Evolutionary conservation across 2,329 filamentous ascomycete species (phyloP), one percentile per base, ranked within the genome.

Genomic region (Bipolaris sorokiniana): DNA sequence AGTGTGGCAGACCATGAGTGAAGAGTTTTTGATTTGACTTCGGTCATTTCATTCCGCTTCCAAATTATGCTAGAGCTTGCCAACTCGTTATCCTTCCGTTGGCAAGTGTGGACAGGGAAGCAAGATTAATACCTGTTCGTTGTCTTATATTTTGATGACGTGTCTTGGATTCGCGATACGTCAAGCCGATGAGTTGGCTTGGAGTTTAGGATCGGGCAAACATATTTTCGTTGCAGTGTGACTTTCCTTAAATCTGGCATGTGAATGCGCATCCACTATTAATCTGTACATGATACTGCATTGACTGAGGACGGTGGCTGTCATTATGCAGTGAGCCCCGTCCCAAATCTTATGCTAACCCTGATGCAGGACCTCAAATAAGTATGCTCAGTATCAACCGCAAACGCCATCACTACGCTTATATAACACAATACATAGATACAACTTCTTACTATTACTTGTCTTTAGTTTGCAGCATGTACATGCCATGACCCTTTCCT

Each of bases 51-150:
- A 46, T 59, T 68, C 61, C 59, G 75, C 76, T 76, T 75, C 73
- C 66, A 74, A 47, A 71, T 71, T 72, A 72, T 71, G 76, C 76
- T 78, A 78, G 76, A 78, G 76, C 76, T 72, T 68, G 70, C 65
- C 75, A 62, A 64, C 69, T 70, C 68, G 74, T 65, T 69, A 70
- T 63, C 51, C 64, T 59, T 74, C 40, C 71, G 75, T 63, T 73
- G 63, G 65, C 69, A 67, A 77, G 76, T 78, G 76, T 78, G 75
- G 75, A 78, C 76, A 78, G 69, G 65, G 72, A 75, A 76, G 76
- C 76, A 63, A 78, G 65, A 77, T 61, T 62, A 58, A 73, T 37
- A 64, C 55, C 49, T 56, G 56, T 56, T 59, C 64, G 62, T 59
- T 54, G 56, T 59, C 65, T 61, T 49, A 61, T 69, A 71, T 67